Percentiles rank a stretch among this genome's conserved stretches.
Conservation (phyloP, 768 basidiomycete genomes). For the Lactarius evosmus region DNA sequence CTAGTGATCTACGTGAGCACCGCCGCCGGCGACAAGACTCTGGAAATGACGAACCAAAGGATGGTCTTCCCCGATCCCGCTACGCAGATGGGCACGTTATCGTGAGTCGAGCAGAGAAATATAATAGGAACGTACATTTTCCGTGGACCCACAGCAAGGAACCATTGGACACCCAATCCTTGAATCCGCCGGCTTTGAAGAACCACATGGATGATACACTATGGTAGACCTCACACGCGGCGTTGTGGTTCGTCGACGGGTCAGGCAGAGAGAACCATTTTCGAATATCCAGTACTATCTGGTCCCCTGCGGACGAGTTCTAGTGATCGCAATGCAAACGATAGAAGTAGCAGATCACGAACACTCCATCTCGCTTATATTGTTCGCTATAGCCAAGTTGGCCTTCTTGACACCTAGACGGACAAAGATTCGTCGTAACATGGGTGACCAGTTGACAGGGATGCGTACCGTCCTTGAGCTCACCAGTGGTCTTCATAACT, state of each 20-base stretch:
- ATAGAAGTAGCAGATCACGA: not conserved
- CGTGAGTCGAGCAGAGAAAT: not conserved
- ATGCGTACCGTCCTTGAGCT: not conserved
- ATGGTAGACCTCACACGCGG: not conserved
- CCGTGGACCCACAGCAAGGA: not conserved
- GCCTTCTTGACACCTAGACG: not conserved
- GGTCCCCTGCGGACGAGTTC: not conserved
- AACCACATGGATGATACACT: not conserved
- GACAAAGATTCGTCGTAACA: not conserved
- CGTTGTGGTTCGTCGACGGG: not conserved
- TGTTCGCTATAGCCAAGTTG: not conserved
- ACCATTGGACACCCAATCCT: not conserved
- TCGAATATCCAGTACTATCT: not conserved
- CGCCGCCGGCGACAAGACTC: not conserved
- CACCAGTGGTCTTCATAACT: too few species aligned
- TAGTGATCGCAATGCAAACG: not conserved
- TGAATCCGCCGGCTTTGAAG: not conserved
- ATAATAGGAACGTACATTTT: not conserved
- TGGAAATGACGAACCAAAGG: not conserved
- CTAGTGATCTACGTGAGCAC: not conserved
- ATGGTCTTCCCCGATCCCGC: constrained; percentile 12
- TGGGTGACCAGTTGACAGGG: not conserved
- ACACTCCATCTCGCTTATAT: not conserved
- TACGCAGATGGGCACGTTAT: not conserved
- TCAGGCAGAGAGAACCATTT: not conserved